phyloP scores from a whole-genome alignment of 371 early-diverging fungal species.

The Lichtheimia hyalospora region DNA sequence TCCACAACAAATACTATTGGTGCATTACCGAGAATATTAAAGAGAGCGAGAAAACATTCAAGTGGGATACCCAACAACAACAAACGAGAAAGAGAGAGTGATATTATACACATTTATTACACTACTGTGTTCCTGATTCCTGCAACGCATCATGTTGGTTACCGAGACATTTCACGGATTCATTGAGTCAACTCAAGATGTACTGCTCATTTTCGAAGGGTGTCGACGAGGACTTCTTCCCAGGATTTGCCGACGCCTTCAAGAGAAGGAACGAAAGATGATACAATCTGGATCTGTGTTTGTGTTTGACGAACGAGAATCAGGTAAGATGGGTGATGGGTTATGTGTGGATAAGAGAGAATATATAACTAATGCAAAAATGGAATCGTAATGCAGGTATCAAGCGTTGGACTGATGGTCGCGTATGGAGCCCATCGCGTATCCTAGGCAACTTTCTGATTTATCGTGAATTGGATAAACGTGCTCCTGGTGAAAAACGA shows the following conservation, averaged over 20 bases:
- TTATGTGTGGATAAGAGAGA: background rate
- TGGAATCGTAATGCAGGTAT: conserved; percentile 41
- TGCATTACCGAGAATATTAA: background rate
- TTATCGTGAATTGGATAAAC: conserved; percentile 62
- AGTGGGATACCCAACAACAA: too few relatives aligned
- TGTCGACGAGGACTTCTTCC: conserved; percentile 59
- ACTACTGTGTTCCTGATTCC: background rate
- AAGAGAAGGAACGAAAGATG: conserved; percentile 57
- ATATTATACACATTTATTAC: background rate
- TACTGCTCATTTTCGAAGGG: conserved; percentile 67
- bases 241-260: conserved; percentile 59
- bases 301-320: conserved; percentile 73
- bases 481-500: conserved; percentile 31
- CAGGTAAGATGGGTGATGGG: conserved; percentile 20
- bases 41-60: background rate
- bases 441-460: conserved; percentile 65
- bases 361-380: background rate
- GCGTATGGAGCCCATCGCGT: conserved; percentile 74
- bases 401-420: conserved; percentile 79
- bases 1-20: conserved; percentile 4
- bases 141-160: conserved; percentile 21
- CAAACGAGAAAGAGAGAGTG: background rate
- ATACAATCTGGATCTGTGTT: conserved; percentile 70
- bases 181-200: conserved; percentile 61
- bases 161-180: conserved; percentile 54